Percentiles rank a stretch among this genome's conserved stretches.
Evolutionary conservation across 2,329 filamentous ascomycete species (phyloP).

Genomic region (Teratosphaeria zuluensis): DNA sequence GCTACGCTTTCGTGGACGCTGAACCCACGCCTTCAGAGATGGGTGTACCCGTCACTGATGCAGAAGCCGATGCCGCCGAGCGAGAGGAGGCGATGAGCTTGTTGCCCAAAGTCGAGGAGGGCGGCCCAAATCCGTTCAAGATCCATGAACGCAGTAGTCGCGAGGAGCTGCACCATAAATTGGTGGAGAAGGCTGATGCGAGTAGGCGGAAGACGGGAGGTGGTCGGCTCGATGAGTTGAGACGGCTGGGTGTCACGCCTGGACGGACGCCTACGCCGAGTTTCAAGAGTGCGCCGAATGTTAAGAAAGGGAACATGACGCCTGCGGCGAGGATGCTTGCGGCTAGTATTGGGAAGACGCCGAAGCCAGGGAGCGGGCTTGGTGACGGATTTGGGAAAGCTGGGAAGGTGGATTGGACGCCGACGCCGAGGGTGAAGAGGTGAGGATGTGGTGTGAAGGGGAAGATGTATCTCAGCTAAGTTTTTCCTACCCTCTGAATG

Average conservation of each 20-base stretch:
- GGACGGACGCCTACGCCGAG: slow-evolving; percentile 56
- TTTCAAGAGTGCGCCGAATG: slow-evolving; percentile 50
- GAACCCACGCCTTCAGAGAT: slow-evolving; percentile 51
- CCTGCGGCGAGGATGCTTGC: slow-evolving; percentile 64
- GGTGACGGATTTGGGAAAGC: slow-evolving; percentile 7
- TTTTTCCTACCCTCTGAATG: not conserved
- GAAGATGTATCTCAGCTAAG: not conserved
- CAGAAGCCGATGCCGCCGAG: slow-evolving; percentile 24
- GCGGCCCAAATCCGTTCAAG: slow-evolving; percentile 66
- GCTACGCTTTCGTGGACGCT: slow-evolving; percentile 89
- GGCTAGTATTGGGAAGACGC: slow-evolving; percentile 46
- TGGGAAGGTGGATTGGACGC: not conserved
- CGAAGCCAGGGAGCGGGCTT: slow-evolving; percentile 11
- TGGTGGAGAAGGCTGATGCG: slow-evolving; percentile 73
- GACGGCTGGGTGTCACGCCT: slow-evolving; percentile 27
- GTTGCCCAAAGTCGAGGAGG: slow-evolving; percentile 38
- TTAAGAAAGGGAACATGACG: slow-evolving; percentile 45
- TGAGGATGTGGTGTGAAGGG: not conserved
- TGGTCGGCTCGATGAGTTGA: slow-evolving; percentile 27
- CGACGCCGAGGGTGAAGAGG: slow-evolving; percentile 2
- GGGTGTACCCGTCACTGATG: slow-evolving; percentile 34
- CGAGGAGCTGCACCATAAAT: slow-evolving; percentile 72
- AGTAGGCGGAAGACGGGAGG: slow-evolving; percentile 55
- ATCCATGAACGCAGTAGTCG: slow-evolving; percentile 64
- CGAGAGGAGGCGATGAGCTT: slow-evolving; percentile 30